phyloP scores from a whole-genome alignment of 2,329 filamentous ascomycete species.

The Diplodia corticola region DNA sequence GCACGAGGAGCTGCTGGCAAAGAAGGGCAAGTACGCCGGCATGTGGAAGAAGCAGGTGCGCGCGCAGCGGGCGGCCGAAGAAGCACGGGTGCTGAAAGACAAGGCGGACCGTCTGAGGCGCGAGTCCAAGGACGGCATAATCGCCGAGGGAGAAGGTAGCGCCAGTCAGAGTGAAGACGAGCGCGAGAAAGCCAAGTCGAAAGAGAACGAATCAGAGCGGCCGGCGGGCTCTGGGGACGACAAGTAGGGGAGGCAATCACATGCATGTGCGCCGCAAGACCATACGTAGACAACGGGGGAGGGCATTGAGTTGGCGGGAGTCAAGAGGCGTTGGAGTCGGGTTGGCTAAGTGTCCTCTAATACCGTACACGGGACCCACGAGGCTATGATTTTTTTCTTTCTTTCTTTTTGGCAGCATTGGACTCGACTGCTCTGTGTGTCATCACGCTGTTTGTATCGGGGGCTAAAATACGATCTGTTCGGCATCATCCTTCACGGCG shows the following conservation, averaged over 20 bases:
- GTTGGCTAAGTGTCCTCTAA: slow-evolving; percentile 18
- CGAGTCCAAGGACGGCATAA: slow-evolving; percentile 48
- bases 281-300: slow-evolving; percentile 2
- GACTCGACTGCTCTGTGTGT: not conserved
- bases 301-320: slow-evolving; percentile 7
- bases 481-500: slow-evolving; percentile 12
- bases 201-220: slow-evolving; percentile 5
- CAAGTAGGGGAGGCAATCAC: not conserved
- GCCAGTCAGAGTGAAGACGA: slow-evolving; percentile 41
- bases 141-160: slow-evolving; percentile 43
- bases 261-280: slow-evolving; percentile 4
- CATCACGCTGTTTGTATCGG: slow-evolving; percentile 3
- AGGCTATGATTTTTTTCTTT: slow-evolving; percentile 17
- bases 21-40: slow-evolving; percentile 48
- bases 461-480: slow-evolving; percentile 17
- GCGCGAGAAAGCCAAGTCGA: slow-evolving; percentile 25
- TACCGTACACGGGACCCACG: slow-evolving; percentile 13
- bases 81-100: slow-evolving; percentile 51
- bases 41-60: slow-evolving; percentile 58
- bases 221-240: not conserved
- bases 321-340: slow-evolving; percentile 13
- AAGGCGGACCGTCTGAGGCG: slow-evolving; percentile 51
- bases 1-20: slow-evolving; percentile 52
- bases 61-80: slow-evolving; percentile 51
- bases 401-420: slow-evolving; percentile 17